Evolutionary conservation across 2,329 filamentous ascomycete genomes (phyloP).

Genomic region (Cladophialophora bantiana): DNA sequence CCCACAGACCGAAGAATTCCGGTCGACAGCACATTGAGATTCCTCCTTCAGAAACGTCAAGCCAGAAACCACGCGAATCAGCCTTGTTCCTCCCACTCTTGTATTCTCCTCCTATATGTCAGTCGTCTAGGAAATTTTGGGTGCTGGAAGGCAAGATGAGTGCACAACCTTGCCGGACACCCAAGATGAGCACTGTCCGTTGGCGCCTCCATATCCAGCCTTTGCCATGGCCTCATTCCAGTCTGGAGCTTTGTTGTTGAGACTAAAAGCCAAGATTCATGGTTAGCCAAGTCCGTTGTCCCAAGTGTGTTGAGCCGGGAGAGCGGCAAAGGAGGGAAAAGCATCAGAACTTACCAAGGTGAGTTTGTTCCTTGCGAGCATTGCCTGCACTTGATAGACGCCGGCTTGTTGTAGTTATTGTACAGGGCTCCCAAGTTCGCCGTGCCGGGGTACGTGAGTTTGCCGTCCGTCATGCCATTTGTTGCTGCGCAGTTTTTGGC

Average conservation of each 20-base stretch:
- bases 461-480: slow-evolving; percentile 27
- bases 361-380: slow-evolving; percentile 20
- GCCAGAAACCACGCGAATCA: not conserved
- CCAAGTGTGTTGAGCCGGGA: not conserved
- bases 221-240: slow-evolving; percentile 19
- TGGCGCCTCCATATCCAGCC: slow-evolving; percentile 4
- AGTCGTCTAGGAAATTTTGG: not conserved
- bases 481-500: slow-evolving; percentile 14
- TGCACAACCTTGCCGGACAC: not conserved
- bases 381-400: slow-evolving; percentile 25
- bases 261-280: slow-evolving; percentile 13
- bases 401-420: slow-evolving; percentile 21
- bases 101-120: not conserved
- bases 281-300: not conserved
- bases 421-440: slow-evolving; percentile 25
- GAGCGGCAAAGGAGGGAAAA: too few species aligned
- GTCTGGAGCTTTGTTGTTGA: slow-evolving; percentile 32
- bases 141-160: slow-evolving; percentile 1
- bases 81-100: not conserved
- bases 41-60: not conserved
- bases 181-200: slow-evolving; percentile 12
- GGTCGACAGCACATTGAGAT: not conserved
- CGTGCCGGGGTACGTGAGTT: slow-evolving; percentile 32
- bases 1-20: not conserved
- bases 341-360: slow-evolving; percentile 26